Evolutionary conservation across 768 basidiomycete genomes (phyloP).

Genomic region (Lactifluus echinatus): DNA sequence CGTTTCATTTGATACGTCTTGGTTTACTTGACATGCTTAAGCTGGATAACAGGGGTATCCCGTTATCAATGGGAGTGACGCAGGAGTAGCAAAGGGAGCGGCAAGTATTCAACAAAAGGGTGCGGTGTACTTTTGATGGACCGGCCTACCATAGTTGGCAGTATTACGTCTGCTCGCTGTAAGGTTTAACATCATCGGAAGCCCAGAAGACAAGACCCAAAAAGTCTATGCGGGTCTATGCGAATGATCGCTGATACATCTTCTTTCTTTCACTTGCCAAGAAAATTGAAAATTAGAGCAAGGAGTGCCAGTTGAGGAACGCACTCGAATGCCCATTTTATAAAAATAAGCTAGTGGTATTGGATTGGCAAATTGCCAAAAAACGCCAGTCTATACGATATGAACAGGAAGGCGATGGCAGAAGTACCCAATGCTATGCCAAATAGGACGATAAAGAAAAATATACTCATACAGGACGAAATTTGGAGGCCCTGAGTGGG

Average conservation of each 20-base stretch:
- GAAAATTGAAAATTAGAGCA: background rate
- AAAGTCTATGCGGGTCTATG: too few relatives aligned
- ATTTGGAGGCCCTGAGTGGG: background rate
- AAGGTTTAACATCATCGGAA: background rate
- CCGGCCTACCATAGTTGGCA: background rate
- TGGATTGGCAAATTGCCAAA: background rate
- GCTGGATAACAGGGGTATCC: too few relatives aligned
- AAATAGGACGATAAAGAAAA: slow-evolving; percentile 11
- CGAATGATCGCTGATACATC: background rate
- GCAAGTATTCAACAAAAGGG: too few relatives aligned
- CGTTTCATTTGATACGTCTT: too few relatives aligned
- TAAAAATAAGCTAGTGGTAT: slow-evolving; percentile 16
- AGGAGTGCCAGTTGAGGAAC: background rate
- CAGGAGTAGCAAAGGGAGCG: too few relatives aligned
- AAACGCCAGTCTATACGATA: slow-evolving; percentile 10
- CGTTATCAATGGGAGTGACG: too few relatives aligned
- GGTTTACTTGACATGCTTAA: too few relatives aligned
- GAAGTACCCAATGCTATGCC: slow-evolving; percentile 4
- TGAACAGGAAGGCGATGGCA: background rate
- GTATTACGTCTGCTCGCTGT: background rate
- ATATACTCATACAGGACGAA: background rate
- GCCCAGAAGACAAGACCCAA: background rate
- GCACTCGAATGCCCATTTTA: background rate
- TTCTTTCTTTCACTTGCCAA: background rate
- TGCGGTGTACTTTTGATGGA: too few relatives aligned